Evolutionary conservation across 768 basidiomycete genomes (phyloP).

Genomic region (Boletus edulis): DNA sequence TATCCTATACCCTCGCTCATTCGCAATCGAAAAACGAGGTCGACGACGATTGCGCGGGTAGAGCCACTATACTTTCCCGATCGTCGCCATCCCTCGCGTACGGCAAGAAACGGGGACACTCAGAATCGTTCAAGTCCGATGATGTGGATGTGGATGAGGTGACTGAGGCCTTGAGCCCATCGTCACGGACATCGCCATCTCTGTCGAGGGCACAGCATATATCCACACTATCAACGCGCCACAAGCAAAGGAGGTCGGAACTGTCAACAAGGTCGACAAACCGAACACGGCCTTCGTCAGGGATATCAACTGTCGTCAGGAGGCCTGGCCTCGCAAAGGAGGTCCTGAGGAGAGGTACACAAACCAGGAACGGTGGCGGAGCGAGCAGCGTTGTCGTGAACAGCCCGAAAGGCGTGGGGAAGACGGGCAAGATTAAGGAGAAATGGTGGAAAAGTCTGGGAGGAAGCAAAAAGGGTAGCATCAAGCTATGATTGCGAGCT

Average conservation of each 20-base stretch:
- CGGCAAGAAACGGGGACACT: constrained; percentile 17
- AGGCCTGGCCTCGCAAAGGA: constrained; percentile 17
- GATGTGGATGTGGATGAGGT: not conserved
- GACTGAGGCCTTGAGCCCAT: not conserved
- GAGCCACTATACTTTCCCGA: not conserved
- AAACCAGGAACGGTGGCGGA: not conserved
- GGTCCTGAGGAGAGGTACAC: constrained; percentile 7
- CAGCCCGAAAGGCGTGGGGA: not conserved
- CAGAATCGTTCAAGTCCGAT: not conserved
- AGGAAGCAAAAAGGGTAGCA: constrained; percentile 9
- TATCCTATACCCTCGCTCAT: not conserved
- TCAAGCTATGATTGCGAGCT: constrained; percentile 1
- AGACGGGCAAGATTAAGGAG: not conserved
- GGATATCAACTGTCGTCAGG: constrained; percentile 50
- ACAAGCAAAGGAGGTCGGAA: not conserved
- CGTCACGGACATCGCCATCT: not conserved
- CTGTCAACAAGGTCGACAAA: not conserved
- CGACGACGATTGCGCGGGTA: not conserved
- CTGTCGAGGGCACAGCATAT: not conserved
- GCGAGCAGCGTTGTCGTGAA: constrained; percentile 6
- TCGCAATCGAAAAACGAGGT: not conserved
- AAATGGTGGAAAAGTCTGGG: constrained; percentile 49
- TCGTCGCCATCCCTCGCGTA: not conserved
- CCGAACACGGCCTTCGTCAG: constrained; percentile 63
- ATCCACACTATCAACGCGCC: not conserved